Conservation (phyloP, 768 basidiomycete species). For the Omphalotus guepiniiformis region DNA sequence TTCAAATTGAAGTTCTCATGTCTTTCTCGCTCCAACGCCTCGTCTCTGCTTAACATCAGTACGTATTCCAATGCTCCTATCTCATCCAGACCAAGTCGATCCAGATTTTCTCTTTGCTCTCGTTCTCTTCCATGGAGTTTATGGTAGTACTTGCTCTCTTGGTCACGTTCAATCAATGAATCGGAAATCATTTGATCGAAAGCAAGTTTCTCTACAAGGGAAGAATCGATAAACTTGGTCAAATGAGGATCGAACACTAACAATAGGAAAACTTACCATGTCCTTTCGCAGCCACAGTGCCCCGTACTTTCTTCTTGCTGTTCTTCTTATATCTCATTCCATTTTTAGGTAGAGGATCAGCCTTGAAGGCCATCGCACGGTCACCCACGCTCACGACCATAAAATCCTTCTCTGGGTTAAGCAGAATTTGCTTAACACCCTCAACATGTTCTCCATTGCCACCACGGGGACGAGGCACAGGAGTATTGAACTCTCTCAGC, state of each 20-base stretch:
- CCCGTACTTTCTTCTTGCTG: slow-evolving; percentile 31
- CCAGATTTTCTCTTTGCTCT: slow-evolving; percentile 54
- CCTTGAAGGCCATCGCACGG: slow-evolving; percentile 64
- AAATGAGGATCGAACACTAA: slow-evolving; percentile 1
- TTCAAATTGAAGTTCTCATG: background rate
- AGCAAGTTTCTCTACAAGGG: slow-evolving; percentile 53
- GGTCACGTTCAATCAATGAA: slow-evolving; percentile 45
- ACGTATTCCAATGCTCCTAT: slow-evolving; percentile 74
- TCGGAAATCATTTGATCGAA: slow-evolving; percentile 61
- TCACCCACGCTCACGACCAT: slow-evolving; percentile 59
- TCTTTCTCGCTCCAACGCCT: slow-evolving; percentile 33
- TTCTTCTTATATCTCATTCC: slow-evolving; percentile 28
- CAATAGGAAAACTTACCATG: slow-evolving; percentile 35
- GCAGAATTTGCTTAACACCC: slow-evolving; percentile 51
- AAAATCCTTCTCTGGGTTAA: slow-evolving; percentile 49
- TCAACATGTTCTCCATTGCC: slow-evolving; percentile 28
- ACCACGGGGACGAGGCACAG: slow-evolving; percentile 30
- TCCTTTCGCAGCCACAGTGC: slow-evolving; percentile 34
- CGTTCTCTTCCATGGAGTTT: slow-evolving; percentile 42
- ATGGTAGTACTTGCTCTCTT: slow-evolving; percentile 39
- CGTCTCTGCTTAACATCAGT: slow-evolving; percentile 82
- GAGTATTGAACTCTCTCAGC: slow-evolving; percentile 51
- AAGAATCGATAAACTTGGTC: slow-evolving; percentile 6
- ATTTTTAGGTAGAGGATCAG: slow-evolving; percentile 37
- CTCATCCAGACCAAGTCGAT: slow-evolving; percentile 68